Conservation (phyloP, 371 early-diverging fungal genomes). For the Circinella minor region DNA sequence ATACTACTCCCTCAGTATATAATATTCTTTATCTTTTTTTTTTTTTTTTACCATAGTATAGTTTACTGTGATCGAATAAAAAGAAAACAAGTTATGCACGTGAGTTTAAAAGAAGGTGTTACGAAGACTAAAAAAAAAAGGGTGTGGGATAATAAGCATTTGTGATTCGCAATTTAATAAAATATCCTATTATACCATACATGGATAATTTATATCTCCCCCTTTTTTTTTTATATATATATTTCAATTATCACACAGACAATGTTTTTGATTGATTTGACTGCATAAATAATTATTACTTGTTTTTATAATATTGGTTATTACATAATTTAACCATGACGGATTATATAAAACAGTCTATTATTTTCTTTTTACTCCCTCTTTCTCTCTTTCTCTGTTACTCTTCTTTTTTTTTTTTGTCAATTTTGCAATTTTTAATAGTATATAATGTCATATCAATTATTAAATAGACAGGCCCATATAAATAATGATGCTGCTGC, state of each 20-base stretch:
- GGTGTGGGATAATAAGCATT: conserved; percentile 1
- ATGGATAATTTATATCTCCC: neutral
- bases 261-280: neutral
- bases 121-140: neutral
- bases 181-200: neutral
- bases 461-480: conserved; percentile 1
- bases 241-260: too few relatives aligned
- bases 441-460: conserved; percentile 4
- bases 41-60: conserved; percentile 2
- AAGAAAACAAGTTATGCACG: neutral
- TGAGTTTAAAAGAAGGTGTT: neutral
- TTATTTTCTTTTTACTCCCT: neutral
- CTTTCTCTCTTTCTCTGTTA: conserved; percentile 1
- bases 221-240: neutral
- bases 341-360: too few relatives aligned
- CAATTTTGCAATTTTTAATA: neutral
- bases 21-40: neutral
- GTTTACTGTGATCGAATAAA: neutral
- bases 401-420: neutral
- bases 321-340: too few relatives aligned
- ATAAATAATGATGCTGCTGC: neutral
- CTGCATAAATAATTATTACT: too few relatives aligned
- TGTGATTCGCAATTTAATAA: conserved; percentile 3
- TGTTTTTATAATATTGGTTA: too few relatives aligned
- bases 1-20: neutral